Evolutionary conservation across 257 asterid genomes (phyloP), one percentile per base, ranked within the genome.

Genomic region (Petunia axillaris): DNA sequence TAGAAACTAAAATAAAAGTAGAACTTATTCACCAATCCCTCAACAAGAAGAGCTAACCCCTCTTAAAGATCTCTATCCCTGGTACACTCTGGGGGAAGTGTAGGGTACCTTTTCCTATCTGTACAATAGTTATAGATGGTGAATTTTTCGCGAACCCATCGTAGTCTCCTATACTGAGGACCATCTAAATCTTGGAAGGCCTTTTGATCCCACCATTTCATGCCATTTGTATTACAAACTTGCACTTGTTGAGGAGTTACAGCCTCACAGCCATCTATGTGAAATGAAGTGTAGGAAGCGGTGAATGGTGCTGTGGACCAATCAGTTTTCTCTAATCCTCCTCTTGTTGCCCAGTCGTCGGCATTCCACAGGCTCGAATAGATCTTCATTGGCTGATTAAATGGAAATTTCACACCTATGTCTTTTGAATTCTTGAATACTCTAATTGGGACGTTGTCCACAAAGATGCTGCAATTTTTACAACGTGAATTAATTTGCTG

Each of bases 291-390:
- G 70, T 86, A 86, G 6, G 89, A 79, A 16, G 89, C 87, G 0
- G 54, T 43, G 70, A 86, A 84, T 6, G 89, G 89, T 1, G 87
- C 89, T 16, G 68, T 54, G 9, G 87, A 73, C 89, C 89, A 86
- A 73, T 86, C 82, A 1, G 85, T 86, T 48, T 86, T 86, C 58
- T 86, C 86, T 15, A 82, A n/a, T 13, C 89, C 89, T 6, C 89
- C 89, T 46, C 89, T 82, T 7, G 89, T 86, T 5, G 89, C 89
- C 87, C 89, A 86, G 38, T 86, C 89, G 8, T 86, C 89, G 3
- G 86, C 89, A 14, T 82, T 80, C 89, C 89, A 86, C 1, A 84
- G 84, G 82, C 89, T 86, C 0, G 87, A 84, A 44, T 84, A 86
- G 0, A 86, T 83, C 86, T 78, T 86, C 89, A 86, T 86, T 38